These are phyloP conservation scores for Nymphaea thermarum DNA, from an alignment of 164 flowering plant species.

Conservation along the genomic window DNA sequence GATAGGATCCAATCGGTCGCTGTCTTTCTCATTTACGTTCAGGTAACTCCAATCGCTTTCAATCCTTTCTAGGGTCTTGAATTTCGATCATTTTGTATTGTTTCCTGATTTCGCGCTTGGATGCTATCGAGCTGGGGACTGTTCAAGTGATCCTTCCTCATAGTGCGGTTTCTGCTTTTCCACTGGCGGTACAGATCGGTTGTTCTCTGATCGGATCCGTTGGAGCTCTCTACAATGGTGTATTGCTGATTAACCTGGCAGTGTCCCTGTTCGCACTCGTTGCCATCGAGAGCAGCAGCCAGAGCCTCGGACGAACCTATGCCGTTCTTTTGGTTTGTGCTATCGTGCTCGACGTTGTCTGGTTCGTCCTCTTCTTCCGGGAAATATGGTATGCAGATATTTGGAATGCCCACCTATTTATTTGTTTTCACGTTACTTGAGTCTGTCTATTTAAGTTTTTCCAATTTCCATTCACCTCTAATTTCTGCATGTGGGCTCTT, in stretches of 20 bases:
- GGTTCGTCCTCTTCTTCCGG: constrained; percentile 63
- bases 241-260: constrained; percentile 51
- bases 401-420: neutral
- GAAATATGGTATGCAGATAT: constrained; percentile 46
- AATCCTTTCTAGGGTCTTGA: neutral
- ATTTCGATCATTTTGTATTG: neutral
- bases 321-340: constrained; percentile 65
- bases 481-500: no score
- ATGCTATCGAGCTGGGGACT: neutral
- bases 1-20: constrained; percentile 52
- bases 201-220: constrained; percentile 81
- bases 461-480: no score
- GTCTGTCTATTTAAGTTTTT: no score
- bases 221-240: constrained; percentile 78
- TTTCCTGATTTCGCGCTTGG: constrained; percentile 3
- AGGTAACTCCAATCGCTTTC: constrained; percentile 18
- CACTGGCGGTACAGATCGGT: constrained; percentile 33
- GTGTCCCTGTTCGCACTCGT: constrained; percentile 75
- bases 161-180: neutral
- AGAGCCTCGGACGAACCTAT: constrained; percentile 75
- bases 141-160: neutral
- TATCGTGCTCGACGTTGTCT: constrained; percentile 48
- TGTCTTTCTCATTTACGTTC: constrained; percentile 58
- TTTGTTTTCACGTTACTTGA: neutral
- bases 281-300: constrained; percentile 87